Base-by-base conservation (phyloP, 164 flowering plant genomes). In the Vitis cinerea region DNA sequence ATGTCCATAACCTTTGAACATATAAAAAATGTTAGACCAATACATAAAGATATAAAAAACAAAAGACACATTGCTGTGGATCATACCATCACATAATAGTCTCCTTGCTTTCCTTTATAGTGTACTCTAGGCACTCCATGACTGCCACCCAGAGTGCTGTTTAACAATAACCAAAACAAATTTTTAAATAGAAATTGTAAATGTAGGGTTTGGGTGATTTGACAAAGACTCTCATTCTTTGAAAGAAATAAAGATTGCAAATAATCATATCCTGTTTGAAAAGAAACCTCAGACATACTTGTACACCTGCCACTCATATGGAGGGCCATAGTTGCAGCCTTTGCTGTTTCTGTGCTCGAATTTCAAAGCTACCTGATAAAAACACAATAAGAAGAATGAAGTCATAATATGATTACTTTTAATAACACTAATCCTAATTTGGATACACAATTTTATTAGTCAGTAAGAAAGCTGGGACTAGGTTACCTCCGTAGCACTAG, bases 291-390 rank as follows among this genome's bases (percentile, higher is more conserved):
- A 27, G 17, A 79, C 86, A 57, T 83, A 93, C 98, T 83, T 88
- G 87, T 93, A 93, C 29, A 93, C 98, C 83, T 89, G 91, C 98
- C 98, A 93, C 82, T 93, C 98, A 56, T 90, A 84, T 50, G 98
- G 98, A 75, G 98, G 98, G 19, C 98, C 97, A 71, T 88, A 88
- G 71, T 80, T 93, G 66, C 98, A 93, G 58, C 98, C 98, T 75
- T 93, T 93, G 84, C 98, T 93, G 78, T 83, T 90, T 74, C 87
- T 85, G 48, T 89, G 97, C 84, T 93, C 98, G 74, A 93, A 93
- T 69, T 93, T 93, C 50, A 93, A 65, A 55, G 98, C 98, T 13
- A 93, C 98, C 98, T 93, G 77, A 69, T 67, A 17, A 10, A 64
- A 47, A 57, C 48, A 70, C 11, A 67, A 14, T 14, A 12, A 67